These are phyloP conservation scores for Mimosa pudica DNA, from an alignment of 306 rosid genomes.

Conservation along the genomic window DNA sequence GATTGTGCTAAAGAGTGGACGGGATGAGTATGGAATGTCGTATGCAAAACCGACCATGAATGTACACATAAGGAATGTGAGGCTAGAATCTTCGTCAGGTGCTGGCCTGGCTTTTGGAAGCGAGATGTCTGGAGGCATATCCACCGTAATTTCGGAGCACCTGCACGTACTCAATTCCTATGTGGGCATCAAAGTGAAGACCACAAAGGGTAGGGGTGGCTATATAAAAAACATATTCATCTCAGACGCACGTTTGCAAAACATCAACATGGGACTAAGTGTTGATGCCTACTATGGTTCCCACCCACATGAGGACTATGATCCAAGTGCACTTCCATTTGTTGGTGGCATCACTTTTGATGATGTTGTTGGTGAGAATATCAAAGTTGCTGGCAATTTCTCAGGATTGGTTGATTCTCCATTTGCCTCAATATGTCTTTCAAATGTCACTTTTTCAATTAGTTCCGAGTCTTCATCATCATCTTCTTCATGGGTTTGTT, in stretches of 20 bases:
- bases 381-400: conserved; percentile 55
- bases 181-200: conserved; percentile 54
- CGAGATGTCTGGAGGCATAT: conserved; percentile 77
- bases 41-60: conserved; percentile 52
- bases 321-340: conserved; percentile 55
- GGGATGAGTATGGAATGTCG: conserved; percentile 70
- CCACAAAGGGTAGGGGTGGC: conserved; percentile 68
- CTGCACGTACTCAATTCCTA: conserved; percentile 45
- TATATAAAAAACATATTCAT: conserved; percentile 48
- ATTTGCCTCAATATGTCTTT: conserved; percentile 52
- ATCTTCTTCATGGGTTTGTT: conserved; percentile 57
- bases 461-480: conserved; percentile 32
- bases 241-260: conserved; percentile 43
- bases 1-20: conserved; percentile 68
- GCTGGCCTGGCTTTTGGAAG: conserved; percentile 63
- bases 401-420: conserved; percentile 52
- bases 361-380: conserved; percentile 49
- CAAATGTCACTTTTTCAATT: conserved; percentile 47
- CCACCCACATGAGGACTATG: conserved; percentile 65
- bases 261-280: conserved; percentile 45
- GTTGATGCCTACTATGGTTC: conserved; percentile 50
- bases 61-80: conserved; percentile 51
- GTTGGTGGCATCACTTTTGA: conserved; percentile 47
- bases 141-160: conserved; percentile 41
- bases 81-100: conserved; percentile 52